A percentile compares a stretch with the other conserved stretches of the same genome.
Evolutionary conservation across 108 stramenopile genomes (phyloP).

Genomic region (Nitzschia sp.): DNA sequence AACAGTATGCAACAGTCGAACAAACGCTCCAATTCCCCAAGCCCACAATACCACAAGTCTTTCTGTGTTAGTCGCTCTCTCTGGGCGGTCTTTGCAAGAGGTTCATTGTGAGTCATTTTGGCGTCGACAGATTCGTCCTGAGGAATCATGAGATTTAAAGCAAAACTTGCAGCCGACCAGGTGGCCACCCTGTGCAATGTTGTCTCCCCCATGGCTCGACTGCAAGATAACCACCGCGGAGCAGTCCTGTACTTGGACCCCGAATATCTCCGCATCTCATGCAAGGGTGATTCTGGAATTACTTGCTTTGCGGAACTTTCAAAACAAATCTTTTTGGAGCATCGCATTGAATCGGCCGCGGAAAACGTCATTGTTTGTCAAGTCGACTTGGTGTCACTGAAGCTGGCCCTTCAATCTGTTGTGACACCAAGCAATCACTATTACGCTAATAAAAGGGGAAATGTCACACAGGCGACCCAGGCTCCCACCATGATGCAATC

Average conservation of each 20-base stretch:
- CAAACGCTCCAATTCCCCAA: too few species aligned
- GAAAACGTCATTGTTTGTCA: conserved; percentile 87
- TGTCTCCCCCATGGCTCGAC: conserved; percentile 62
- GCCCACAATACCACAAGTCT: too few species aligned
- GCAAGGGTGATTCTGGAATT: conserved; percentile 62
- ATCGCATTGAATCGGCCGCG: conserved; percentile 80
- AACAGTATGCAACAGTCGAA: too few species aligned
- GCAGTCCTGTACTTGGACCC: conserved; percentile 76
- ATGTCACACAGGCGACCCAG: not conserved
- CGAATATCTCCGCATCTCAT: conserved; percentile 63
- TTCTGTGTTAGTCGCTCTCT: too few species aligned
- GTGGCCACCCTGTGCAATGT: conserved; percentile 67
- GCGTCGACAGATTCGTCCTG: too few species aligned
- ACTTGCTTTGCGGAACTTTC: conserved; percentile 79
- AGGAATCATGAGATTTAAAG: conserved; percentile 87
- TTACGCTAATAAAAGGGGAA: not conserved
- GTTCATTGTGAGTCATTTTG: too few species aligned
- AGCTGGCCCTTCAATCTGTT: conserved; percentile 75
- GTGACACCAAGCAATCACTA: conserved; percentile 28
- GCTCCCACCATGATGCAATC: not conserved
- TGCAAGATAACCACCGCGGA: conserved; percentile 41
- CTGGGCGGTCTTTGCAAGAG: too few species aligned
- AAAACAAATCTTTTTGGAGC: conserved; percentile 70
- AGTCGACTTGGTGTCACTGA: conserved; percentile 73
- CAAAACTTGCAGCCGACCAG: conserved; percentile 75